These are phyloP conservation scores for Cucurbita maxima DNA, from an alignment of 306 rosid genomes.

Conservation along the genomic window DNA sequence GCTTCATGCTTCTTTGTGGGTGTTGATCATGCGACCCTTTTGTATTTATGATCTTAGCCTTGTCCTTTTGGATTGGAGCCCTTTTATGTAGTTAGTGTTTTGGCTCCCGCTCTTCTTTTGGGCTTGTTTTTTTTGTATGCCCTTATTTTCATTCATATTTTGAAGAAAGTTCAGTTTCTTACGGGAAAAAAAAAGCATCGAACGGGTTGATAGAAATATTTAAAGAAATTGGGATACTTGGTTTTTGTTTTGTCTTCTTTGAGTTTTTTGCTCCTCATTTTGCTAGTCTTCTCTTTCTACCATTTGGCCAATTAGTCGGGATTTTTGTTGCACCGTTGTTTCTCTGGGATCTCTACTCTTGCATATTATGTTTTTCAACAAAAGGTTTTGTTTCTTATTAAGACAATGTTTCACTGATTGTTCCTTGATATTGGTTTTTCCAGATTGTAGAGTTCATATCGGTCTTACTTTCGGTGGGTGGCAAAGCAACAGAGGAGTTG, in stretches of 20 bases:
- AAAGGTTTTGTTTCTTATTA: background rate
- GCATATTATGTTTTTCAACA: background rate
- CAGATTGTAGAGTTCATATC: slow-evolving; percentile 92
- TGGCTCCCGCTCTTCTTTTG: too few relatives aligned
- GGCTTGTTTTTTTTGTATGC: too few relatives aligned
- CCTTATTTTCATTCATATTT: too few relatives aligned
- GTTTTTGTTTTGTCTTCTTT: background rate
- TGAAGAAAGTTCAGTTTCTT: too few relatives aligned
- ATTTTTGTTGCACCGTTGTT: background rate
- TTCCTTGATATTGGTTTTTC: slow-evolving; percentile 13
- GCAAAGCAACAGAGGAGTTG: slow-evolving; percentile 89
- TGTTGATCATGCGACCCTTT: too few relatives aligned
- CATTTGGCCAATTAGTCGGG: background rate
- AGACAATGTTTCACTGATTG: background rate
- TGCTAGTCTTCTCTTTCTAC: background rate
- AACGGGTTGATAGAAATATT: background rate
- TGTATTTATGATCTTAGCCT: too few relatives aligned
- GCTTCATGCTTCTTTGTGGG: too few relatives aligned
- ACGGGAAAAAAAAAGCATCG: too few relatives aligned
- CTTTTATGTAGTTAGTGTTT: too few relatives aligned
- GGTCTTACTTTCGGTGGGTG: slow-evolving; percentile 67
- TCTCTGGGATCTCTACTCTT: background rate
- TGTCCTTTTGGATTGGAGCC: too few relatives aligned
- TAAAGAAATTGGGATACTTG: background rate
- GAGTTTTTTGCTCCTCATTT: background rate